Evolutionary conservation across 768 basidiomycete genomes (phyloP), one percentile per base, ranked within the genome.

Genomic region (Russula foetens): DNA sequence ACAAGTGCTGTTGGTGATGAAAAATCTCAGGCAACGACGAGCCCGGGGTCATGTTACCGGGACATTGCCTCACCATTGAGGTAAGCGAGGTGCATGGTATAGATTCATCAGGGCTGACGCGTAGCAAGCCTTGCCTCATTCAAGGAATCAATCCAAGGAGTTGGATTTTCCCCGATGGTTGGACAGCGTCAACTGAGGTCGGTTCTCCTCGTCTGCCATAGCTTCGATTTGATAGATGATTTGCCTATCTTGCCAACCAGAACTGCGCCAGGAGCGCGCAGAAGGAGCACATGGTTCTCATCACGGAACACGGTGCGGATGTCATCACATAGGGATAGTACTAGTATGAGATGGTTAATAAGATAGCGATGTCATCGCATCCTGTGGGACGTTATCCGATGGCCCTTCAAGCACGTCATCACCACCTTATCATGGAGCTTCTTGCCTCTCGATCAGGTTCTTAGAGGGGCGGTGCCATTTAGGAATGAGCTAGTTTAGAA

Each of bases 21-120:
- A n/a, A 21, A 29, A 56, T 49, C 33, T 9, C 63, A 93, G 92
- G 79, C 54, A 95, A 95, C 62, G 83, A 88, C 23, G 91, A 92
- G 61, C 87, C 88, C 2, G 92, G 85, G 0, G 68, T 79, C 17
- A 95, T 97, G 93, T 70, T 72, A 53, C 86, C 86, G 0, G 93
- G 94, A 0, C 84, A 96, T 70, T 92, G 91, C 68, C 96, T 97
- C 67, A 96, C 94, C 0, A 93, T 97, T 43, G 94, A 97, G 80
- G 90, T 86, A 59, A 19, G 75, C 54, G 31, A 23, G 26, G 21
- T 24, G 29, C n/a, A 35, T 7, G 12, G 35, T 17, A 59, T 19
- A 53, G 2, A 19, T 26, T n/a, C n/a, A n/a, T n/a, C 6, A 29
- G n/a, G 44, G 4, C 35, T 62, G 51, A 62, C 19, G 14, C 45